These are phyloP conservation scores for Saccharomyces pastorianus DNA, from an alignment of 1,139 yeast genomes.

Conservation along the genomic window DNA sequence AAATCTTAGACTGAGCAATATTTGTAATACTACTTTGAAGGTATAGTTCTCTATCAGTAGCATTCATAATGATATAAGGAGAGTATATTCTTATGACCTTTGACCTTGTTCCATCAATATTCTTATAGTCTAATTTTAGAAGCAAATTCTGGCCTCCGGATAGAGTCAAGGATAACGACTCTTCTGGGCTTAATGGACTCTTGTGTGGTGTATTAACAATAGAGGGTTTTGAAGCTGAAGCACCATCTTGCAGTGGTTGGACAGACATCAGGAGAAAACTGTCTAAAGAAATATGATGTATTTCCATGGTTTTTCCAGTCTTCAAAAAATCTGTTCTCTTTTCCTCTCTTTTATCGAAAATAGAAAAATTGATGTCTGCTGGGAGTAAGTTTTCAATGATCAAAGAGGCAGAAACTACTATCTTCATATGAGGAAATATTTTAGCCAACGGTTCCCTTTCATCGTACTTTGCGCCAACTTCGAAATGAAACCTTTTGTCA, in stretches of 20 bases:
- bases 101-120: constrained; percentile 39
- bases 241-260: constrained; percentile 58
- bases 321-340: constrained; percentile 57
- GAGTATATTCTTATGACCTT: constrained; percentile 66
- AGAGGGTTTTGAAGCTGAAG: constrained; percentile 68
- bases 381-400: constrained; percentile 83
- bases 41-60: constrained; percentile 61
- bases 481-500: constrained; percentile 55
- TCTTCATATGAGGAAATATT: constrained; percentile 77
- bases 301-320: constrained; percentile 59
- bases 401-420: constrained; percentile 77
- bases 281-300: constrained; percentile 74
- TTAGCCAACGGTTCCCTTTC: constrained; percentile 58
- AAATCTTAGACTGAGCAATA: constrained; percentile 34
- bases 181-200: constrained; percentile 52
- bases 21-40: constrained; percentile 59
- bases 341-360: constrained; percentile 70
- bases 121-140: constrained; percentile 57
- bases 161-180: constrained; percentile 40
- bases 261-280: constrained; percentile 59
- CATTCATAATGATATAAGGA: constrained; percentile 76
- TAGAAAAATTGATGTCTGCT: constrained; percentile 62
- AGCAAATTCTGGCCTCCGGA: constrained; percentile 61
- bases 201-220: constrained; percentile 56
- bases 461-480: constrained; percentile 62